Base-by-base conservation (phyloP, 768 basidiomycete species). In the Tylopilus plumbeoviolaceoides region DNA sequence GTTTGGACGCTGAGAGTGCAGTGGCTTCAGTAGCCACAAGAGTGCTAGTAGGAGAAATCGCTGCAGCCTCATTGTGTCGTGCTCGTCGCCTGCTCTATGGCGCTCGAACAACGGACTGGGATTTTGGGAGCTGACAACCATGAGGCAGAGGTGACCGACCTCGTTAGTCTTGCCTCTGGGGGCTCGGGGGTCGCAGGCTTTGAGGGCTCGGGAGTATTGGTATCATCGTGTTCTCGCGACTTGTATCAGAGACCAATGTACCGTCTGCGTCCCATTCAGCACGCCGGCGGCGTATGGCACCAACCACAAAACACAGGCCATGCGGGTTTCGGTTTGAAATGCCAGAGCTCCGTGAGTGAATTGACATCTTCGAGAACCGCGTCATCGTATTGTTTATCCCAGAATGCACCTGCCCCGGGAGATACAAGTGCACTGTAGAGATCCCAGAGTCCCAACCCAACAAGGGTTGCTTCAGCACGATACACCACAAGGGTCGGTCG, bases 401-500 rank as follows among this genome's bases (percentile, higher is more conserved):
- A 93, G 58, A 85, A 84, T 12, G 78, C 72, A 50, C 85, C 79
- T 12, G 88, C 87, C 1, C 93, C 93, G 4, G 90, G 91, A 21
- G 87, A 90, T 18, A 85, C 80, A 28, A 98, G 84, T 1, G 88
- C 85, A 21, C 86, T 85, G 58, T 88, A 95, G 18, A 98, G 73
- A 66, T 99, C 97, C 95, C 95, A 98, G 2, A 99, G 74, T 3
- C 90, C 85, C 5, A 98, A 85, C 20, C 95, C 95, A 35, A 98
- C 95, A 64, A 98, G 97, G 0, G 94, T 95, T 2, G 95, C 95
- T 70, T 98, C 94, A 2, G 97, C 95, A 20, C 93, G 83, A 67
- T 93, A 98, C 4, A 99, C 94, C 7, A 98, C 89, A 51, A 98
- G 73, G 0, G 95, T 98, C 25, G 93, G 93, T 99, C 97, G 55